phyloP scores from a whole-genome alignment of 805 yeast genomes.

The Citeromyces matritensis region DNA sequence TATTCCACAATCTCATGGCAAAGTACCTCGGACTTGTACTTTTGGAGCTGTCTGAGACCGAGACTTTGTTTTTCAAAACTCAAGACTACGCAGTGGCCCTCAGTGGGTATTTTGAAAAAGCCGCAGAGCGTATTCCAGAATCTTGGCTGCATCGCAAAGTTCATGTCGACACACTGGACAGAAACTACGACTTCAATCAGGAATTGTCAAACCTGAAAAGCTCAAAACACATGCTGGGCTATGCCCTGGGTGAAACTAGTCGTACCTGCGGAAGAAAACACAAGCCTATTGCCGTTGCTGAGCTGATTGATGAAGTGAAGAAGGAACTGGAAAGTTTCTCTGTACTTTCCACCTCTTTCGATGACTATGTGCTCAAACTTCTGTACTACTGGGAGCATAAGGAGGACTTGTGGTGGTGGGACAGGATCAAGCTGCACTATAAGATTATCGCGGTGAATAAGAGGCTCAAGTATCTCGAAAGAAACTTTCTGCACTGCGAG shows the following conservation, averaged over 20 bases:
- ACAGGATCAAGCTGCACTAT: constrained; percentile 12
- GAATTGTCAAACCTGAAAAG: neutral
- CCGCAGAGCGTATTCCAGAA: constrained; percentile 19
- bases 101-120: constrained; percentile 18
- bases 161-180: neutral
- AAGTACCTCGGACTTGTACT: constrained; percentile 35
- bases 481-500: constrained; percentile 24
- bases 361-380: constrained; percentile 4
- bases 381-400: constrained; percentile 9
- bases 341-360: constrained; percentile 4
- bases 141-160: constrained; percentile 15
- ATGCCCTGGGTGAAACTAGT: neutral
- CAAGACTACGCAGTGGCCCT: constrained; percentile 23
- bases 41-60: constrained; percentile 30
- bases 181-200: neutral
- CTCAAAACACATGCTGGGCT: neutral
- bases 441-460: constrained; percentile 17
- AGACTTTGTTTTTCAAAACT: constrained; percentile 25
- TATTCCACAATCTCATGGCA: constrained; percentile 39
- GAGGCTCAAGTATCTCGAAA: constrained; percentile 25
- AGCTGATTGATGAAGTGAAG: constrained; percentile 8
- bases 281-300: constrained; percentile 10
- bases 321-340: constrained; percentile 4
- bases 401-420: constrained; percentile 10
- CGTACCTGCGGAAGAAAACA: constrained; percentile 4